Base-by-base conservation (phyloP, 2,329 filamentous ascomycete species). In the Fusarium miscanthi region DNA sequence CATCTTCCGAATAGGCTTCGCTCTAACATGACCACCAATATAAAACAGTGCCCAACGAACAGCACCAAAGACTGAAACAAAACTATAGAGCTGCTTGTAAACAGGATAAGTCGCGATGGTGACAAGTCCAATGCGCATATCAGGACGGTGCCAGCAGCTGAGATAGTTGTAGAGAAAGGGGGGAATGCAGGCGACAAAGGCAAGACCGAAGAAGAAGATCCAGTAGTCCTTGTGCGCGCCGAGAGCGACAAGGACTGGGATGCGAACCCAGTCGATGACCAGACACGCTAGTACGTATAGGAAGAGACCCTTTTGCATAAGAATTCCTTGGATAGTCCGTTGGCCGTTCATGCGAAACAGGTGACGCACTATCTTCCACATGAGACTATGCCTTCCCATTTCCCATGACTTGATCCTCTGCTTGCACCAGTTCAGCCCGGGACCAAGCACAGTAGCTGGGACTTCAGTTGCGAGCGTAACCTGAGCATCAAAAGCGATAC, bases 321-420 rank as follows among this genome's bases (percentile, higher is more conserved):
- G 30, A 19, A 63, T 30, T 2, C 59, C 59, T 17, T 58, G 27
- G 2, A 60, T 30, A 1, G 54, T 60, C 5, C 59, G 2, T 10
- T 63, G 59, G 0, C 59, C 54, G 5, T 63, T 63, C 54, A 48
- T 41, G 9, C 54, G 38, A 16, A 66, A 66, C 3, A 66, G 8
- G 14, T 65, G 49, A 6, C 60, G 60, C 3, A 45, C 33, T 14
- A 66, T 38, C 49, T 65, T 66, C 60, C 60, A 59, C 12, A 65
- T 65, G 3, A 66, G 48, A 41, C 60, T 71, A 59, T 73, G 70
- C 0, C 70, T 58, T 19, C 70, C 69, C 60, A 72, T 73, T 23
- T 73, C 69, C 70, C 70, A 72, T 5, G 70, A 72, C 57, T 62
- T 69, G 57, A 72, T 54, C n/a, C 70, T 49, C 41, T 72, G 70